These are phyloP conservation scores for Ceratocystis variospora DNA, from an alignment of 2,329 filamentous ascomycete species.

Conservation along the genomic window DNA sequence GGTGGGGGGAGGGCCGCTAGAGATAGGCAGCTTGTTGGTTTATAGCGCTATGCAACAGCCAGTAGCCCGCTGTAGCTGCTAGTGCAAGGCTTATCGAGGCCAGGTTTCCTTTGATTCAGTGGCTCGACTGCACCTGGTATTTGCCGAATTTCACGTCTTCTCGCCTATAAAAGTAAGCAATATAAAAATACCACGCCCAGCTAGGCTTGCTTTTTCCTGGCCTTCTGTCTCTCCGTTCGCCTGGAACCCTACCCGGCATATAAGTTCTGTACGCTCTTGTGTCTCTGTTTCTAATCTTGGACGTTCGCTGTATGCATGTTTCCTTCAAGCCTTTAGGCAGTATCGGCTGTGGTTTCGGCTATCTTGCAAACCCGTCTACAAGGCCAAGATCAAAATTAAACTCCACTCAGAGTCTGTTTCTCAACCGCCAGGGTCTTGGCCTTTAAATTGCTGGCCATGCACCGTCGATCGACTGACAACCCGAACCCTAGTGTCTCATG, in stretches of 20 bases:
- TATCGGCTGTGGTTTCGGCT: background rate
- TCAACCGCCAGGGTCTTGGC: background rate
- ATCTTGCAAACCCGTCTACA: background rate
- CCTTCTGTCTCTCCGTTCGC: background rate
- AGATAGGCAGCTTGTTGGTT: too few relatives aligned
- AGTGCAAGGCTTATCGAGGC: too few relatives aligned
- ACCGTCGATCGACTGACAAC: background rate
- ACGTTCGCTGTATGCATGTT: background rate
- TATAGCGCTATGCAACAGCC: too few relatives aligned
- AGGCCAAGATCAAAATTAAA: background rate
- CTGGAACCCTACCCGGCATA: background rate
- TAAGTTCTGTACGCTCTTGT: background rate
- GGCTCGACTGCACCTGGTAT: too few relatives aligned
- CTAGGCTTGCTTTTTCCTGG: background rate
- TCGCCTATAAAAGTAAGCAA: too few relatives aligned
- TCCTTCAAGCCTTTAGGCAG: background rate
- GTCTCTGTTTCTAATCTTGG: background rate
- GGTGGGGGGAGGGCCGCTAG: too few relatives aligned
- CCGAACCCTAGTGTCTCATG: background rate
- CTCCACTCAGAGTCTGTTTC: background rate
- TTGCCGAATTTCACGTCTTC: too few relatives aligned
- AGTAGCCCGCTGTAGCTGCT: too few relatives aligned
- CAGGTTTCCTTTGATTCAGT: too few relatives aligned
- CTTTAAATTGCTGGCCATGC: background rate
- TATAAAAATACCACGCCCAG: too few relatives aligned